Conservation (phyloP, 1,284 basidiomycete genomes). For the Baeospora myosura region DNA sequence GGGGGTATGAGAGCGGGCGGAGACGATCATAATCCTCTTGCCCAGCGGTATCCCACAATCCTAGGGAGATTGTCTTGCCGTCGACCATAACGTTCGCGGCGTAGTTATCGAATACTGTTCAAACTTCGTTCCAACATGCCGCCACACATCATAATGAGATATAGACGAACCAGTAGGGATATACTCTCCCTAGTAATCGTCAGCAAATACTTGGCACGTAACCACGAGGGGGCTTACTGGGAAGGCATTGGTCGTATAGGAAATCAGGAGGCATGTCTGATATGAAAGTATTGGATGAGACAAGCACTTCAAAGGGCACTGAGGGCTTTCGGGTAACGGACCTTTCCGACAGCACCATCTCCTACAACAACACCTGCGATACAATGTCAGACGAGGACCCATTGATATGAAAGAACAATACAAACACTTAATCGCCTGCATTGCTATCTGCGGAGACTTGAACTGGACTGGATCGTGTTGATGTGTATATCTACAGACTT, state of each 20-base stretch:
- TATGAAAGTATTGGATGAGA: conserved; percentile 4
- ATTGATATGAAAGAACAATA: conserved; percentile 13
- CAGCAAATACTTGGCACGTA: conserved; percentile 12
- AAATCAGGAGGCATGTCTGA: conserved; percentile 93
- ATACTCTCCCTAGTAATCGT: conserved; percentile 75
- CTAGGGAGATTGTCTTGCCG: conserved; percentile 95
- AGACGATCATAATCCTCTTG: conserved; percentile 99
- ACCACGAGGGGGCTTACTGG: conserved; percentile 52
- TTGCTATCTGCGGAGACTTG: no score
- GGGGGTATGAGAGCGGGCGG: conserved; percentile 95
- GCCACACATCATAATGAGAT: background rate
- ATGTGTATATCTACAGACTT: no score
- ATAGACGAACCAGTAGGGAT: conserved; percentile 78
- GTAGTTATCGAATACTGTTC: conserved; percentile 88
- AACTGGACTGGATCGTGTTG: no score
- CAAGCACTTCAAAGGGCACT: conserved; percentile 1
- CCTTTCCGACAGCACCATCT: conserved; percentile 99
- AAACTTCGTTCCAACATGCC: conserved; percentile 4
- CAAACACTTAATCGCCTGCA: conserved; percentile 70
- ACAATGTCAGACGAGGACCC: conserved; percentile 22
- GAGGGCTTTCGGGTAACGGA: conserved; percentile 27
- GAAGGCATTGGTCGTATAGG: conserved; percentile 94
- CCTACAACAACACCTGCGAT: conserved; percentile 90
- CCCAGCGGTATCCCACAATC: conserved; percentile 98
- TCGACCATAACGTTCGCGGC: conserved; percentile 97